Conservation (phyloP, 2,329 filamentous ascomycete species). For the Fusarium tupiense region DNA sequence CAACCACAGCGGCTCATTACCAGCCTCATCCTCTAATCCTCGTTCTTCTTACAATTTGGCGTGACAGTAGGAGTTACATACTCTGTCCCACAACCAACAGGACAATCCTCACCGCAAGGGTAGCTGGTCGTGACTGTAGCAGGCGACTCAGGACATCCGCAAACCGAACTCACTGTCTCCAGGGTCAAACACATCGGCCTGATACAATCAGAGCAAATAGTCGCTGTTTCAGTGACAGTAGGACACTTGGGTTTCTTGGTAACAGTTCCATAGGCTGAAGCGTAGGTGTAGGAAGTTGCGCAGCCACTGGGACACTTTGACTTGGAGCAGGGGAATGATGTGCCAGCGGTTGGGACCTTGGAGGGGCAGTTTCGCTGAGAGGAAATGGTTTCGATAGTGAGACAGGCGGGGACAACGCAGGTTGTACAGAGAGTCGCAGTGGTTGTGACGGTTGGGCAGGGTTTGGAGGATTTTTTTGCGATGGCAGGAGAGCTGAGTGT, state of each 20-base stretch:
- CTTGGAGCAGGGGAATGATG: constrained; percentile 37
- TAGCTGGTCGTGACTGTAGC: constrained; percentile 45
- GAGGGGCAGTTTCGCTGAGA: constrained; percentile 45
- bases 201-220: constrained; percentile 49
- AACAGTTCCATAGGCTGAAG: constrained; percentile 25
- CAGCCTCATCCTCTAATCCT: background rate
- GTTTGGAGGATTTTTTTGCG: constrained; percentile 7
- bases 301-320: constrained; percentile 39
- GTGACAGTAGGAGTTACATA: constrained; percentile 41
- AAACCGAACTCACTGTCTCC: constrained; percentile 46
- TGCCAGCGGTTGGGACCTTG: constrained; percentile 42
- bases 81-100: constrained; percentile 44
- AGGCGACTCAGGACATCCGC: constrained; percentile 46
- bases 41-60: constrained; percentile 24
- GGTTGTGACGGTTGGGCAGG: constrained; percentile 49
- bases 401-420: constrained; percentile 46
- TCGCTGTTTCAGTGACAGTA: constrained; percentile 46
- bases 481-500: constrained; percentile 1
- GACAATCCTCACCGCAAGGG: constrained; percentile 40
- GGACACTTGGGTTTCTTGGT: constrained; percentile 42
- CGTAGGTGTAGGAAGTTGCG: constrained; percentile 38
- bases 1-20: background rate
- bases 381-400: constrained; percentile 46
- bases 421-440: constrained; percentile 48
- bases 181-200: constrained; percentile 45